Evolutionary conservation across 2,329 filamentous ascomycete species (phyloP), one percentile per base, ranked within the genome.

Genomic region (Fusarium sp.): DNA sequence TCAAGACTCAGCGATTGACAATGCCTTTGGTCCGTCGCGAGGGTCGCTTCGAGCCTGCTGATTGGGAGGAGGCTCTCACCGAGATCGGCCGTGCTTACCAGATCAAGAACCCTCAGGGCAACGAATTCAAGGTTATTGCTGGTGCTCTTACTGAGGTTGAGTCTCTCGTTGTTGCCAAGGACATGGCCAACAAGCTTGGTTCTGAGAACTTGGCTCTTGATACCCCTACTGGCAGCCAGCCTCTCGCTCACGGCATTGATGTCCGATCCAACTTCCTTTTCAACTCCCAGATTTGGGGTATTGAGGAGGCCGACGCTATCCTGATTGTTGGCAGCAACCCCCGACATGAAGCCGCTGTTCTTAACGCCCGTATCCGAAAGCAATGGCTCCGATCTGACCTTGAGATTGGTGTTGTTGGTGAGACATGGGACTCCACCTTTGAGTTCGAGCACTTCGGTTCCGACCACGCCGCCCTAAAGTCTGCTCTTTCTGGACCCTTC

Each of bases 361-460:
- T 99, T 44, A 99, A 99, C 77, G 94, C 95, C 68, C 92, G 96
- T 71, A 99, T 99, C 77, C 89, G 96, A 76, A 99, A 99, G 86
- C 94, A 97, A 80, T 99, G 95, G 92, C 85, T 99, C 72, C 91
- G 94, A 72, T 97, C 96, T 35, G 94, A 98, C 73, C 89, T 99
- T 24, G 92, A 98, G 79, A 89, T 99, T 74, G 96, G 91, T 69
- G 88, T 97, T 61, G 90, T 99, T 71, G 96, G 96, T 68, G 92
- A 97, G 83, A 83, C 90, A 39, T 99, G 95, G 80, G 89, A 97
- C 48, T 97, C 94, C 57, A 99, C 94, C 32, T 99, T 98, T 76
- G 94, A 97, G 74, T 97, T 95, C 75, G 90, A 97, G 81, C 93
- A 97, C 77, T 88, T 98, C 40, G 96, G 96, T 71, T 83, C 86